Evolutionary conservation across 1,284 basidiomycete species (phyloP), one percentile per base, ranked within the genome.

Genomic region (Peniophora sp.): DNA sequence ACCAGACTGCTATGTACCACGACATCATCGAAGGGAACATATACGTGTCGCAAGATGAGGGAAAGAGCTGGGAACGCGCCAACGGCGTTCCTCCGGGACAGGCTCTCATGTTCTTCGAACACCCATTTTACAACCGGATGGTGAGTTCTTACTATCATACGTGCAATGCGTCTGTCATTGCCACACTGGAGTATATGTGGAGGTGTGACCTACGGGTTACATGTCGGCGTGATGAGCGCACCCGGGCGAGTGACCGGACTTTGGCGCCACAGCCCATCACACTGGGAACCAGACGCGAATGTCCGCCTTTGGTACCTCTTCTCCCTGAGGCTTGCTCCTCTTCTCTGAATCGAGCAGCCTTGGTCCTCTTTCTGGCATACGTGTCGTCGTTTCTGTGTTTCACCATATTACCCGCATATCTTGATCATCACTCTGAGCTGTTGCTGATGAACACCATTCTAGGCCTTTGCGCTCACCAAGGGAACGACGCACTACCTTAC

Each of bases 11-110:
- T 10, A 72, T 97, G 49, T 93, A 91, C 62, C 90, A 94, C 64
- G 94, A 98, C 66, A 68, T 80, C 1, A 60, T 78, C 17, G 72
- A 77, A 11, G 80, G 86, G 10, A 74, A 81, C 52, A 75, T 98
- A 6, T 83, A 83, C 60, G 78, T 94, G 3, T 95, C 92, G 2
- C 72, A 76, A n/a, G 83, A 98, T 62, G 96, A 99, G 70, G 96
- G 96, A 48, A 93, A 86, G 68, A 68, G 70, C 0, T 98, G 94
- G 93, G 66, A 65, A 1, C 65, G 62, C 47, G 81, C 87, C 47
- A 68, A 75, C 0, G 81, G 74, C 45, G 79, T 96, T 46, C 83
- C 81, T 0, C 59, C 66, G 45, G 84, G 85, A 24, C 68, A 78
- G 49, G 84, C 88, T 1, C 61, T 73, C 8, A 81, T 89, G 72